These are phyloP conservation scores for Annulohypoxylon truncatum DNA, from an alignment of 2,329 filamentous ascomycete species.

Conservation along the genomic window DNA sequence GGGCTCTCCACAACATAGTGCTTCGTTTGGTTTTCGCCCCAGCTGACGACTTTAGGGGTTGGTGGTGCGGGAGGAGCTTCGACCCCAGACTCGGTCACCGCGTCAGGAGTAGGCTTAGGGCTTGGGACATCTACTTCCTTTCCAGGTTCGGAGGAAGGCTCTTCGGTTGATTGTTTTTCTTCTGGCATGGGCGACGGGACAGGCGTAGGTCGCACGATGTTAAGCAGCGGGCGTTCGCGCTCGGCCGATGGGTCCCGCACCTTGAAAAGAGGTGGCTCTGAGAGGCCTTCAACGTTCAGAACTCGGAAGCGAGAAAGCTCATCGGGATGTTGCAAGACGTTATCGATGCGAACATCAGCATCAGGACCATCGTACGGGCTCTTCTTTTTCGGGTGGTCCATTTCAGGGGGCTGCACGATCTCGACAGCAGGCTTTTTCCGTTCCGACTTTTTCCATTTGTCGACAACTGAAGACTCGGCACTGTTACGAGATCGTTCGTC, in stretches of 20 bases:
- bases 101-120: constrained; percentile 47
- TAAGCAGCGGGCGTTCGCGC: constrained; percentile 68
- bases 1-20: constrained; percentile 72
- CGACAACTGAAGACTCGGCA: constrained; percentile 65
- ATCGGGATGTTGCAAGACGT: constrained; percentile 63
- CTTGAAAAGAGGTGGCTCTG: constrained; percentile 52
- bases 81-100: constrained; percentile 55
- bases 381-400: constrained; percentile 56
- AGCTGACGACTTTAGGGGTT: constrained; percentile 68
- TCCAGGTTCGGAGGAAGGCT: constrained; percentile 26
- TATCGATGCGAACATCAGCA: constrained; percentile 72
- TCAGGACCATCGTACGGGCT: constrained; percentile 68
- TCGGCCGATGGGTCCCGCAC: constrained; percentile 66
- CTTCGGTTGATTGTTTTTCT: constrained; percentile 50
- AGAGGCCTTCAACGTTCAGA: constrained; percentile 44
- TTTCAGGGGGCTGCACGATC: constrained; percentile 67
- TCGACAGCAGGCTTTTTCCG: constrained; percentile 54
- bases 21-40: constrained; percentile 73
- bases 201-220: constrained; percentile 71
- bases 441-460: constrained; percentile 63
- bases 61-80: constrained; percentile 58
- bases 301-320: constrained; percentile 58
- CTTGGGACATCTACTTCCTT: constrained; percentile 28
- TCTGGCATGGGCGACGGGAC: constrained; percentile 62
- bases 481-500: constrained; percentile 64